Evolutionary conservation across 2,329 filamentous ascomycete species (phyloP).

Genomic region (Aspergillus brasiliensis): DNA sequence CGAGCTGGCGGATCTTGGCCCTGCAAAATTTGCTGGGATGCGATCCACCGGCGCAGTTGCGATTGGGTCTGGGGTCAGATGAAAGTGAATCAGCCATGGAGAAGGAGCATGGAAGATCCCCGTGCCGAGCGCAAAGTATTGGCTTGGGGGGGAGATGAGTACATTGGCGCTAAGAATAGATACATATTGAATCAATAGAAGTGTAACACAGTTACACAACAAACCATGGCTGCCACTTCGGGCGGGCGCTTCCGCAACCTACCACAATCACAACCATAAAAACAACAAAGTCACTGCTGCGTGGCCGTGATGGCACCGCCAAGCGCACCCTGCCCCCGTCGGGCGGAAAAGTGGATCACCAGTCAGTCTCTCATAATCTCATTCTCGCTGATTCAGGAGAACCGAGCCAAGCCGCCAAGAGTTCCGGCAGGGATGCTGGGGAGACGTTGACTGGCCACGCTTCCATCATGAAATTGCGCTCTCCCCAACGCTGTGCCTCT

Average conservation of each 20-base stretch:
- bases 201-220: no score
- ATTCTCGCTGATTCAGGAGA: no score
- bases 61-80: neutral
- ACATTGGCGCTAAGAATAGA: neutral
- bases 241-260: neutral
- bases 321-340: neutral
- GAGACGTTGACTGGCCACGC: neutral
- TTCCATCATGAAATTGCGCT: neutral
- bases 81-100: neutral
- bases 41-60: neutral
- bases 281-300: no score
- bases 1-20: conserved; percentile 1
- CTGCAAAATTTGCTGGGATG: neutral
- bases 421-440: neutral
- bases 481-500: no score
- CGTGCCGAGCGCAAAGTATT: neutral
- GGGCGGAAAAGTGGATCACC: neutral
- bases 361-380: no score
- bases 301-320: neutral
- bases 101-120: neutral
- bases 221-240: neutral
- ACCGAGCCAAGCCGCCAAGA: neutral
- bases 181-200: neutral
- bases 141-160: neutral
- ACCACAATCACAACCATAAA: no score